Base-by-base conservation (phyloP, 495 filamentous ascomycete species). In the Acidiella bohemica region DNA sequence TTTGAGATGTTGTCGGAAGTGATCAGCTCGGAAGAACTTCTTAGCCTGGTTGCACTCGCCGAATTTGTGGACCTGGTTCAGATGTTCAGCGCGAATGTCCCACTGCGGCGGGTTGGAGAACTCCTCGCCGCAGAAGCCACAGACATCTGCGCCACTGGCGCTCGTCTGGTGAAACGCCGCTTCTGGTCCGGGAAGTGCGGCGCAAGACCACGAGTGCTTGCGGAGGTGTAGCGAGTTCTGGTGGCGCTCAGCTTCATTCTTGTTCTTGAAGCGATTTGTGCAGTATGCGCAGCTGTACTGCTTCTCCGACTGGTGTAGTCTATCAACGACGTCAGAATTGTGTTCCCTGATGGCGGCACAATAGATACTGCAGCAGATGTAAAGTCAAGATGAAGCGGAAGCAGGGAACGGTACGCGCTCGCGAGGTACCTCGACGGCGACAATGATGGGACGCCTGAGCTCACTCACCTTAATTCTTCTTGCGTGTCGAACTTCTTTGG, bases 21-120 rank as follows among this genome's bases (percentile, higher is more conserved):
- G 90, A 57, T 97, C 90, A 13, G 90, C 90, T 4, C 90, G 77
- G 63, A 81, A 97, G 59, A 97, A 97, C 59, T 96, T 96, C 69
- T 97, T 97, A 46, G 80, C 80, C 48, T 92, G 83, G 57, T 97
- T 97, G 71, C 90, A 97, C 61, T 96, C 92, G 44, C 87, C 81
- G 53, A 90, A 97, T 55, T 97, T 97, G 62, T 97, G 90, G 48
- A 84, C 71, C 41, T 80, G 78, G 44, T 82, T 84, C 27, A 97
- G 65, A 65, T 97, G 90, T 32, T 81, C 75, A 46, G 84, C 73
- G 36, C 92, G 74, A 25, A 71, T 67, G 30, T 87, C 79, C 90
- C 90, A 95, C 54, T 95, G 80, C 23, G 67, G 72, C 49, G 65
- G 75, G 46, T 83, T 80, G 14, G 75, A 66, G 51, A 96, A 97